Conservation (phyloP, 768 basidiomycete species). For the Lyophyllum atratum region DNA sequence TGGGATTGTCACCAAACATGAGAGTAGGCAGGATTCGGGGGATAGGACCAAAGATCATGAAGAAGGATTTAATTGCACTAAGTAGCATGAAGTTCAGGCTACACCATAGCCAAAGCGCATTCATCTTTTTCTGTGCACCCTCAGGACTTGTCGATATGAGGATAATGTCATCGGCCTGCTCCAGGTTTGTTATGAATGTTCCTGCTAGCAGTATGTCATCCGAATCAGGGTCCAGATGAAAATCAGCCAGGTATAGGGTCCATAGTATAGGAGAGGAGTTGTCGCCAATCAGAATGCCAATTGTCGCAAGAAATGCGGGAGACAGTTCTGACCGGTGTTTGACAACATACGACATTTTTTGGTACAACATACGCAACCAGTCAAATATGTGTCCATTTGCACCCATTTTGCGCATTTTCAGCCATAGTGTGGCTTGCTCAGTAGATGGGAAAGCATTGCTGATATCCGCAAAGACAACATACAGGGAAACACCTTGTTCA, state of each 20-base stretch:
- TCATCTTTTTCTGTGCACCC: slow-evolving; percentile 19
- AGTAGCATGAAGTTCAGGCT: slow-evolving; percentile 23
- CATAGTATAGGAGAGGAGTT: slow-evolving; percentile 23
- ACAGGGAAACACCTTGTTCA: slow-evolving; percentile 9
- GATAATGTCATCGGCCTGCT: slow-evolving; percentile 27
- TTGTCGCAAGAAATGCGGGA: not conserved
- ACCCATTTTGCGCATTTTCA: slow-evolving; percentile 20
- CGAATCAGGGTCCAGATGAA: slow-evolving; percentile 7
- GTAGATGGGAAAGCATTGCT: slow-evolving; percentile 31
- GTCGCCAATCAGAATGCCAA: slow-evolving; percentile 25
- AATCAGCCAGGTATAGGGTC: slow-evolving; percentile 23
- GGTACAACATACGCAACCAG: slow-evolving; percentile 17
- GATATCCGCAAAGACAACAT: slow-evolving; percentile 19
- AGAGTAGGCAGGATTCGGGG: not conserved
- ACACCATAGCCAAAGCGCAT: slow-evolving; percentile 19
- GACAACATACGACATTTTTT: slow-evolving; percentile 5
- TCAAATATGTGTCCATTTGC: slow-evolving; percentile 19
- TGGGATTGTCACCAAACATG: not conserved
- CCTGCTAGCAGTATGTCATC: slow-evolving; percentile 19
- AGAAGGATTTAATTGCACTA: slow-evolving; percentile 23
- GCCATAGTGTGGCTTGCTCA: slow-evolving; percentile 27
- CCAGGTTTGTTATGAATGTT: slow-evolving; percentile 16
- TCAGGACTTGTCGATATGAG: slow-evolving; percentile 16
- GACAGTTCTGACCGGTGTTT: not conserved
- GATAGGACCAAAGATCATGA: slow-evolving; percentile 20